Conservation (phyloP, 2,329 filamentous ascomycete species). For the Xylaria sp. region DNA sequence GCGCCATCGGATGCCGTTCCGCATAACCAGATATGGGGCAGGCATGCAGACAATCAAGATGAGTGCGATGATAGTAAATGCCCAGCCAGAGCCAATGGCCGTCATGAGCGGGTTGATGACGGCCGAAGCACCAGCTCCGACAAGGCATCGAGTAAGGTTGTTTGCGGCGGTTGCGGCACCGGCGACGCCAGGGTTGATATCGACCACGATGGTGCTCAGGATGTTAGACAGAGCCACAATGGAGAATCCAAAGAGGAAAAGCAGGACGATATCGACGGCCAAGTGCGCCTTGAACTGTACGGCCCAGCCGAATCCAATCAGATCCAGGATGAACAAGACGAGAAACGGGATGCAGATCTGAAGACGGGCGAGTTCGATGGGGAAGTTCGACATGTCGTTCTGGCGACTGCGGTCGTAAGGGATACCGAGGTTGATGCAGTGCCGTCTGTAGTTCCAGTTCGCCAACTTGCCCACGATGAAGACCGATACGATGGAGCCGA, state of each 20-base stretch:
- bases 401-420: conserved; percentile 43
- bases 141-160: conserved; percentile 40
- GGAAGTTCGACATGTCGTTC: conserved; percentile 33
- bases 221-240: conserved; percentile 41
- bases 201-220: conserved; percentile 40
- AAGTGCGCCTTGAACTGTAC: conserved; percentile 30
- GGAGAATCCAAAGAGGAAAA: conserved; percentile 34
- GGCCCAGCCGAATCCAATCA: conserved; percentile 37
- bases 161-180: conserved; percentile 41
- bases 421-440: conserved; percentile 46
- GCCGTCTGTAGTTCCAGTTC: conserved; percentile 56
- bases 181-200: conserved; percentile 39
- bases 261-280: conserved; percentile 33
- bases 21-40: conserved; percentile 31
- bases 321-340: conserved; percentile 38
- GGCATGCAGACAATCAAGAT: conserved; percentile 31
- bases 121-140: conserved; percentile 40
- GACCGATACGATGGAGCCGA: conserved; percentile 34
- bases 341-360: conserved; percentile 37
- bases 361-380: conserved; percentile 33
- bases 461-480: conserved; percentile 43
- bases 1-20: conserved; percentile 29
- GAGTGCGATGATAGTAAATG: conserved; percentile 35
- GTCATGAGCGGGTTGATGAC: conserved; percentile 39
- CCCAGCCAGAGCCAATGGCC: conserved; percentile 40